Percentiles rank a stretch among this genome's conserved stretches.
Evolutionary conservation across 805 yeast species (phyloP).

Genomic region (Metschnikowia amazonensis): DNA sequence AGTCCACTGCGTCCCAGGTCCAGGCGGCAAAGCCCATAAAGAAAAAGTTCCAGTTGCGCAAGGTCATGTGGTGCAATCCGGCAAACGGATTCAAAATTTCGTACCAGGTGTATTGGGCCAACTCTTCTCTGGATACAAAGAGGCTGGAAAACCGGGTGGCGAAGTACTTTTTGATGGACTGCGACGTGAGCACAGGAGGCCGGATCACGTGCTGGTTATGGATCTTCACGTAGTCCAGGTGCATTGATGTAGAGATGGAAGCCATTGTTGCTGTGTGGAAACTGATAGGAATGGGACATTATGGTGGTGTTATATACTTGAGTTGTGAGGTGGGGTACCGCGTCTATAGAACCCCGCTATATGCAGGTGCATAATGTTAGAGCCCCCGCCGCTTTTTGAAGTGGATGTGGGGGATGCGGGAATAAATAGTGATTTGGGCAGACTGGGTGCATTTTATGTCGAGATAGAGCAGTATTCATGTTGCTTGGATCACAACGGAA

Average conservation of each 20-base stretch:
- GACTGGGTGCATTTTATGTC: no score
- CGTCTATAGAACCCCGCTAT: neutral
- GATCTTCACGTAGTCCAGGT: constrained; percentile 10
- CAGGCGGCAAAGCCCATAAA: constrained; percentile 52
- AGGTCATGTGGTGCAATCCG: constrained; percentile 14
- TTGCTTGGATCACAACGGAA: no score
- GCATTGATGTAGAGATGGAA: constrained; percentile 11
- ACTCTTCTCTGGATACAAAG: constrained; percentile 43
- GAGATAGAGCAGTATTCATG: no score
- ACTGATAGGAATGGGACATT: neutral
- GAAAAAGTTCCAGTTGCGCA: constrained; percentile 50
- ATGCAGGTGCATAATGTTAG: constrained; percentile 1
- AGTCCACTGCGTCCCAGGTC: constrained; percentile 68
- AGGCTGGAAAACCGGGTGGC: constrained; percentile 48
- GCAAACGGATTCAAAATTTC: constrained; percentile 56
- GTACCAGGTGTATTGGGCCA: constrained; percentile 30
- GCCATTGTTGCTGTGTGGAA: neutral
- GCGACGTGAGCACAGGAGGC: constrained; percentile 30
- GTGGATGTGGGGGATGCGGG: no score
- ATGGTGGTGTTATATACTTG: neutral
- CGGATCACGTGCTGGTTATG: constrained; percentile 17
- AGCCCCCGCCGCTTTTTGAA: no score
- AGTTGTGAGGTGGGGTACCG: constrained; percentile 2
- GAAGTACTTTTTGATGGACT: constrained; percentile 34
- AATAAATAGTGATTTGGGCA: no score